Evolutionary conservation across 106 monocot species (phyloP), one percentile per base, ranked within the genome.

Genomic region (Dioscorea zingiberensis): DNA sequence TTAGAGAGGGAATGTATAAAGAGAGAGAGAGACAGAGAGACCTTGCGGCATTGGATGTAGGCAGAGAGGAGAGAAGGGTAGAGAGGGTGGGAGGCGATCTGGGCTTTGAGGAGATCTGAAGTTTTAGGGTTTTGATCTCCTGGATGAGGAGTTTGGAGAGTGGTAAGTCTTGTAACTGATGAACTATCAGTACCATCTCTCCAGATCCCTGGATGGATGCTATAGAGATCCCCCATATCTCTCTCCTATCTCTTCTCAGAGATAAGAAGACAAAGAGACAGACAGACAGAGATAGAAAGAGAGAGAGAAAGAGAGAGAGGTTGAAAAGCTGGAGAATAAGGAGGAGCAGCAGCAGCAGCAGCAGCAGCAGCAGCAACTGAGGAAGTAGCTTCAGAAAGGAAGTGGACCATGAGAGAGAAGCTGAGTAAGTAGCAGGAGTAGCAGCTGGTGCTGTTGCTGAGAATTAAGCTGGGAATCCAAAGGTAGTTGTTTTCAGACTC

Each of bases 41-140:
- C 94, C 84, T 94, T 94, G 51, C 81, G 75, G 74, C 91, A 97
- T 9, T 85, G 85, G 76, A 97, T 88, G 75, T 91, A 91, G 72
- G 91, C 85, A 25, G 88, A 81, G 67, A 97, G 54, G 19, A 97
- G 88, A 48, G 83, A 77, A 7, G 88, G 87, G 59, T 88, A 91
- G 17, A 81, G 67, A 0, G 92, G 97, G 32, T 98, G 97, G 54
- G 75, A 48, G 32, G 92, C 79, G 71, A 98, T 98, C 80, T 80
- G 81, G 1, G 92, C 74, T 55, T 92, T 98, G 68, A 92, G 66
- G 2, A 79, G 54, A 69, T 91, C 83, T 15, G 78, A 78, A 38
- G 38, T 8, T 38, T 38, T 38, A 38, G 38, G 10, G 38, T 38
- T 38, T 38, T 38, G n/a, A n/a, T n/a, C n/a, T n/a, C n/a, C n/a